Percentiles rank a stretch among this genome's conserved stretches.
Evolutionary conservation across 116 monocot species (phyloP).

Genomic region (Dioscorea cayenensis): DNA sequence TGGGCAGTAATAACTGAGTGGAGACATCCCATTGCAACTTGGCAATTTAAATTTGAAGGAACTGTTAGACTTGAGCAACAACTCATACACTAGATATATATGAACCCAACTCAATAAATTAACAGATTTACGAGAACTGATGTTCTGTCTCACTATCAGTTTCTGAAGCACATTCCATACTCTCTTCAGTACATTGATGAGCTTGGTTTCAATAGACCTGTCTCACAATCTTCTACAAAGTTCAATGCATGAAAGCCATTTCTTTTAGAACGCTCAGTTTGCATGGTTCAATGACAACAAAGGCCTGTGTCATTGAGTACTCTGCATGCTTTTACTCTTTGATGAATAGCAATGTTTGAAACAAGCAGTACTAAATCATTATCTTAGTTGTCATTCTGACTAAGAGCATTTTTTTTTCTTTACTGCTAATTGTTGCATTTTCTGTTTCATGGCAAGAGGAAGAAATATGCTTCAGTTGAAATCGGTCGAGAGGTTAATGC

Average conservation of each 20-base stretch:
- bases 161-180: slow-evolving; percentile 10
- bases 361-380: background rate
- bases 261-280: slow-evolving; percentile 8
- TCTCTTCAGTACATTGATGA: slow-evolving; percentile 5
- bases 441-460: too few species aligned
- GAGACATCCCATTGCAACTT: slow-evolving; percentile 1
- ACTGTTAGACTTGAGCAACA: background rate
- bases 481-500: too few species aligned
- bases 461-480: too few species aligned
- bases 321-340: slow-evolving; percentile 3
- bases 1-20: background rate
- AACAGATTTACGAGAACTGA: slow-evolving; percentile 1
- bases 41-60: background rate
- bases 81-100: too few species aligned
- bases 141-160: slow-evolving; percentile 26
- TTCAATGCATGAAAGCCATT: slow-evolving; percentile 1
- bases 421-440: too few species aligned
- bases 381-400: background rate
- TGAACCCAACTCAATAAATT: too few species aligned
- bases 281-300: slow-evolving; percentile 19
- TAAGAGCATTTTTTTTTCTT: too few species aligned
- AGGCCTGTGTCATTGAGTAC: slow-evolving; percentile 14
- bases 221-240: slow-evolving; percentile 24
- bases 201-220: slow-evolving; percentile 13
- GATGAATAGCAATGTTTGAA: background rate